Base-by-base conservation (phyloP, 352 stramenopile genomes). In the Blastocystis sp. region DNA sequence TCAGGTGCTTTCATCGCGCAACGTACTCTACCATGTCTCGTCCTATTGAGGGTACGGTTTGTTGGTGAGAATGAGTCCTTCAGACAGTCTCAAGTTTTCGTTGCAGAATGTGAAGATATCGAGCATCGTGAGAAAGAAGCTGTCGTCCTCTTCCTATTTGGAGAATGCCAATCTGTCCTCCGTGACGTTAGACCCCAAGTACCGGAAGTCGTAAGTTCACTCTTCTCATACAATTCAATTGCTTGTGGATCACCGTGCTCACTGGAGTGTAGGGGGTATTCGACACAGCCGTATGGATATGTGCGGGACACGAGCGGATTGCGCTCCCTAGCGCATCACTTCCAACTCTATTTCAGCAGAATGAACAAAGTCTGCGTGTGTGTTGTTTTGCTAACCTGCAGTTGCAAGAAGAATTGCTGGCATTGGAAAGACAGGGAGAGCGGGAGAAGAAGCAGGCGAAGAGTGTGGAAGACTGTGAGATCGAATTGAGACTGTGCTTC, bases 31-130 rank as follows among this genome's bases (percentile, higher is more conserved):
- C 11, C 38, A 79, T 79, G 69, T 61, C 69, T 64, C 43, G 69
- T 60, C 69, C 69, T 21, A 42, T 79, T 4, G 69, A 79, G 63
- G 69, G 69, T 79, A 79, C 1, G 1, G 28, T 21, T 21, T 19
- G 42, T 64, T n/a, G 9, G 6, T 10, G 42, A 64, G 43, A 38
- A 45, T 79, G 21, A 40, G 17, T 10, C 43, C 7, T 64, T 17
- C 63, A 79, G 69, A 79, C 42, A 79, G 69, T 28, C 61, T 79
- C 42, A 79, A 79, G 69, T 79, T 79, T 45, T 60, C 24, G 14
- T 45, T 79, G 38, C 69, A 79, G 38, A 79, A 45, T 54, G 69
- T 79, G 69, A 79, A 61, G 9, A 79, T 79, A 38, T 79, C 69
- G 2, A 60, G 42, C 28, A 21, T 24, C 17, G 45, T 79, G 17